Base-by-base conservation (phyloP, 2,329 filamentous ascomycete genomes). In the Aspergillus tanneri region DNA sequence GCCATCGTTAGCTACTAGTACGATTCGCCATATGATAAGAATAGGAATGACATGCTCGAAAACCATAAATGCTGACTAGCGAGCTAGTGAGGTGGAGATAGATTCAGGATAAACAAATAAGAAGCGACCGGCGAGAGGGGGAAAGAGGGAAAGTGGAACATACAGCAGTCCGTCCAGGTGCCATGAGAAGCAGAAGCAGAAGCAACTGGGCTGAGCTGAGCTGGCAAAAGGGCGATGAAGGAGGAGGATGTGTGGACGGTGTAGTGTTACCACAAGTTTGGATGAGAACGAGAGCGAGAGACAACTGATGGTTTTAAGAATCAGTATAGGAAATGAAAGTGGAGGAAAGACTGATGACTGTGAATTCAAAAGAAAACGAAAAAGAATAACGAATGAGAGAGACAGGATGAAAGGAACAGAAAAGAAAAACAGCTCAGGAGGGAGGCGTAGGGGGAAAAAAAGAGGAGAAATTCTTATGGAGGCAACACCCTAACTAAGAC, bases 101-200 rank as follows among this genome's bases (percentile, higher is more conserved):
- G 51, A 39, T 46, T 35, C 34, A 52, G 47, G 52, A 50, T 52
- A 52, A 50, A 52, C 54, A 56, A 53, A 58, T 53, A 54, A 53
- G 55, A 52, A 57, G 56, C 51, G 46, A 52, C 51, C 49, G 49
- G 47, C 37, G 47, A 52, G 50, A 46, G 42, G 51, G 47, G 49
- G 52, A 37, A 41, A 46, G 44, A 42, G 52, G 41, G 51, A 37
- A 49, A 27, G 52, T 55, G 47, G 50, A 47, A 64, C 63, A 52
- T 65, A 67, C 64, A 55, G 55, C 38, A 44, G 44, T 52, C 48
- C 54, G 55, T 64, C 53, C 62, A 49, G 60, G 50, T 62, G 65
- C 64, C 65, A 68, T 68, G 55, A 57, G 59, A 61, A 60, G 53
- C 54, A 58, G n/a, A n/a, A n/a, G n/a, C n/a, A n/a, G n/a, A n/a